A percentile compares a stretch with the other conserved stretches of the same genome.
phyloP scores from a whole-genome alignment of 345 rosid genomes.

The Salix viminalis region DNA sequence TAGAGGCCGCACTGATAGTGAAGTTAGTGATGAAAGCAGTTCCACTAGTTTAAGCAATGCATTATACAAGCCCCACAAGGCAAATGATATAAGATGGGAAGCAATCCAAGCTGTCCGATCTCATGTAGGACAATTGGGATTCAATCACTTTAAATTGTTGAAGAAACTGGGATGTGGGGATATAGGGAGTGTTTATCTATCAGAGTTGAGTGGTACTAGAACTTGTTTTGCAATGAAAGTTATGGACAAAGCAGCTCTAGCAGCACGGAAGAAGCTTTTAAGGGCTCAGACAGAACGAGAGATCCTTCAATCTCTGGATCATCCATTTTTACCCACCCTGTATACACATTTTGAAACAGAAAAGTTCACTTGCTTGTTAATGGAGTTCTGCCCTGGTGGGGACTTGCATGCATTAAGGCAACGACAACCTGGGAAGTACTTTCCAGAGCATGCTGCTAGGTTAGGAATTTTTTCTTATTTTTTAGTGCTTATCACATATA shows the following conservation, averaged over 20 bases:
- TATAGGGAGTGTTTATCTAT: constrained; percentile 73
- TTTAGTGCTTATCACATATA: background rate
- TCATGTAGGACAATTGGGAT: constrained; percentile 44
- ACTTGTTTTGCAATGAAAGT: constrained; percentile 74
- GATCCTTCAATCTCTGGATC: constrained; percentile 81
- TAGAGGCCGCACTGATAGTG: constrained; percentile 82
- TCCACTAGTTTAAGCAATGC: constrained; percentile 63
- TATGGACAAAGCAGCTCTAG: constrained; percentile 69
- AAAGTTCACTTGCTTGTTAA: constrained; percentile 72
- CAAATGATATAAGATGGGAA: constrained; percentile 84
- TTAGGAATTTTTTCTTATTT: constrained; percentile 19
- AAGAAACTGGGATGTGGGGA: constrained; percentile 74
- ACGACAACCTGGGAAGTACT: constrained; percentile 78
- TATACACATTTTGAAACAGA: constrained; percentile 84
- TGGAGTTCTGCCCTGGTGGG: constrained; percentile 99
- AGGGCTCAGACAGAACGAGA: constrained; percentile 88
- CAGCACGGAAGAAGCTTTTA: constrained; percentile 79
- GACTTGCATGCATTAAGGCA: constrained; percentile 79
- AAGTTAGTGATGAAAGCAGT: constrained; percentile 89
- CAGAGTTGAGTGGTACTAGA: constrained; percentile 72
- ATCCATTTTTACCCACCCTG: constrained; percentile 84
- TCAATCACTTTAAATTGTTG: constrained; percentile 59
- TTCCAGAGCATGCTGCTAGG: constrained; percentile 90
- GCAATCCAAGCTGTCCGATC: constrained; percentile 65
- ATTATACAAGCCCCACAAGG: constrained; percentile 73